A percentile compares a stretch with the other conserved stretches of the same genome.
phyloP scores from a whole-genome alignment of 2,329 filamentous ascomycete genomes.

The Pseudocercospora musae region DNA sequence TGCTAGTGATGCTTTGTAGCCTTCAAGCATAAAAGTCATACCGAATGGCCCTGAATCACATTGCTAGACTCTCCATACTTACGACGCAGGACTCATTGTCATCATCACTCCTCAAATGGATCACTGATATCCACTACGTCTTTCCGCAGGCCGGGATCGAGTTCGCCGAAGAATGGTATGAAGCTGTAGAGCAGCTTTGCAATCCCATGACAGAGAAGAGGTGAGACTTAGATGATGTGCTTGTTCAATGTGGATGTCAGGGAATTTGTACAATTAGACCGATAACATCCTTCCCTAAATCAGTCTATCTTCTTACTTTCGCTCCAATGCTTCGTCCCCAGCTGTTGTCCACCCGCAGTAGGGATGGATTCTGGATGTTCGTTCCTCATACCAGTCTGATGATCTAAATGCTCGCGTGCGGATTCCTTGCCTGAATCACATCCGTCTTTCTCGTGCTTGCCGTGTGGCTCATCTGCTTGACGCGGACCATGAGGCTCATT shows the following conservation, averaged over 20 bases:
- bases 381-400: not conserved
- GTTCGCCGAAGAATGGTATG: not conserved
- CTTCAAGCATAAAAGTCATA: no score
- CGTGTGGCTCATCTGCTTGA: not conserved
- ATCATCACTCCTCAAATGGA: not conserved
- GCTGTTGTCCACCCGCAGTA: slow-evolving; percentile 29
- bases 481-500: not conserved
- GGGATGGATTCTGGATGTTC: slow-evolving; percentile 27
- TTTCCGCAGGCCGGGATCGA: not conserved
- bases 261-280: no score
- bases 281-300: no score
- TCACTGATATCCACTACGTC: not conserved
- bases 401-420: slow-evolving; percentile 1
- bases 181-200: not conserved
- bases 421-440: not conserved
- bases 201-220: not conserved
- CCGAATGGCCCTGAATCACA: no score
- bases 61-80: no score
- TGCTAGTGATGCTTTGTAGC: no score
- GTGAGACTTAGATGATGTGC: not conserved
- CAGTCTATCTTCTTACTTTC: slow-evolving; percentile 27
- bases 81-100: no score
- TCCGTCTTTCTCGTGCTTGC: not conserved
- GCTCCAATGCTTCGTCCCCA: slow-evolving; percentile 32
- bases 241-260: no score